These are phyloP conservation scores for Escallonia herrerae DNA, from an alignment of 129 eudicot genomes.

Conservation along the genomic window DNA sequence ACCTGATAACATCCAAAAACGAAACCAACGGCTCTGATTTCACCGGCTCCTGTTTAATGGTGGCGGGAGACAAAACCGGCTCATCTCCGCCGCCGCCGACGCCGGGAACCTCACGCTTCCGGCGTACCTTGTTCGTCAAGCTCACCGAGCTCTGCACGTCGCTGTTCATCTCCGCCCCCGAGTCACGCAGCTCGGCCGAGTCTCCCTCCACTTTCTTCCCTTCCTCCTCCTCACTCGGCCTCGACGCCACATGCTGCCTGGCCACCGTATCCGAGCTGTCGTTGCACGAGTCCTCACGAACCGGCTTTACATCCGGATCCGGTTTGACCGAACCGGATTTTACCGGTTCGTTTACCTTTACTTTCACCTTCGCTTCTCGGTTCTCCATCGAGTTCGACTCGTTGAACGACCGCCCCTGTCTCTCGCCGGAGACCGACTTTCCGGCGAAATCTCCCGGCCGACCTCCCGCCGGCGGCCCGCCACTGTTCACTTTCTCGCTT, in stretches of 20 bases:
- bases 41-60: constrained; percentile 15
- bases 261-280: constrained; percentile 38
- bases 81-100: constrained; percentile 26
- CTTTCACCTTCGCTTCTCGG: constrained; percentile 1
- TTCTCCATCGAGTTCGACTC: constrained; percentile 56
- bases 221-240: constrained; percentile 18
- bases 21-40: constrained; percentile 67
- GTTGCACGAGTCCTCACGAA: constrained; percentile 34
- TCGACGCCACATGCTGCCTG: constrained; percentile 1
- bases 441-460: constrained; percentile 16
- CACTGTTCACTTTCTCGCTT: constrained; percentile 13
- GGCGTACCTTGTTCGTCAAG: constrained; percentile 30
- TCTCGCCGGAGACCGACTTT: constrained; percentile 24
- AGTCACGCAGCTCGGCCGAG: constrained; percentile 28
- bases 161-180: constrained; percentile 36
- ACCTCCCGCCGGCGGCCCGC: neutral
- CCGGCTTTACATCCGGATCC: constrained; percentile 25
- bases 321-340: constrained; percentile 8
- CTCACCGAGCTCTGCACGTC: constrained; percentile 64
- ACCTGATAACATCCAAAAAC: constrained; percentile 44
- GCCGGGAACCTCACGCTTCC: constrained; percentile 17
- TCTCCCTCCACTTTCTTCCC: constrained; percentile 9
- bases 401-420: constrained; percentile 42
- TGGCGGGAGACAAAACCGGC: constrained; percentile 4
- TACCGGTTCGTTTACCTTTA: constrained; percentile 20